These are phyloP conservation scores for Paracoccidioides brasiliensis DNA, from an alignment of 2,329 filamentous ascomycete genomes.

Conservation along the genomic window DNA sequence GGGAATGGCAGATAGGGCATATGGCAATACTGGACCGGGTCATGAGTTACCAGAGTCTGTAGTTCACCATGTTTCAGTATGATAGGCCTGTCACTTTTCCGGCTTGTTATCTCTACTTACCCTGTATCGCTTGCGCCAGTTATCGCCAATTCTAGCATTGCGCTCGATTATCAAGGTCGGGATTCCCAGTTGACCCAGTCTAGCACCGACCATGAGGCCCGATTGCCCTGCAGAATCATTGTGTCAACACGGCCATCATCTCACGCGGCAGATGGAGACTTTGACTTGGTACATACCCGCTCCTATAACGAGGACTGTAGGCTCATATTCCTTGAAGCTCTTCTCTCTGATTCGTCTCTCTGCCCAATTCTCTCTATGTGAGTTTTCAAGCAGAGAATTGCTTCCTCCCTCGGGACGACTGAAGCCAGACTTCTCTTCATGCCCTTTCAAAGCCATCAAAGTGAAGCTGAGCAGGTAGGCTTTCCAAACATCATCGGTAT, in stretches of 20 bases:
- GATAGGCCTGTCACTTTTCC: background rate
- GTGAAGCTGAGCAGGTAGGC: slow-evolving; percentile 28
- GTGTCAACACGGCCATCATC: background rate
- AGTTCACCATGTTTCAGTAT: background rate
- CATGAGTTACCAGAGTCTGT: slow-evolving; percentile 28
- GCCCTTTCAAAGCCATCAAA: slow-evolving; percentile 24
- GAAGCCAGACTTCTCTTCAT: slow-evolving; percentile 22
- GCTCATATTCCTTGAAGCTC: slow-evolving; percentile 25
- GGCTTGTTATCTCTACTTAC: slow-evolving; percentile 10
- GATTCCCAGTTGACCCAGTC: slow-evolving; percentile 29
- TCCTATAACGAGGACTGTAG: slow-evolving; percentile 30
- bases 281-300: slow-evolving; percentile 17
- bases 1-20: slow-evolving; percentile 30
- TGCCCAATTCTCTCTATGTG: slow-evolving; percentile 24
- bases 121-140: slow-evolving; percentile 39
- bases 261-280: too few species aligned
- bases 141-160: slow-evolving; percentile 35
- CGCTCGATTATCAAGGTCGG: slow-evolving; percentile 34
- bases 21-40: slow-evolving; percentile 29
- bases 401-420: slow-evolving; percentile 23
- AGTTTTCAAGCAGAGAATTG: slow-evolving; percentile 22
- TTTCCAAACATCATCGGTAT: slow-evolving; percentile 19
- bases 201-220: slow-evolving; percentile 30
- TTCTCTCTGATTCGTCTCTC: slow-evolving; percentile 22
- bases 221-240: slow-evolving; percentile 26